Base-by-base conservation (phyloP, 2,329 filamentous ascomycete genomes). In the Ceratocystis cacaofunesta region DNA sequence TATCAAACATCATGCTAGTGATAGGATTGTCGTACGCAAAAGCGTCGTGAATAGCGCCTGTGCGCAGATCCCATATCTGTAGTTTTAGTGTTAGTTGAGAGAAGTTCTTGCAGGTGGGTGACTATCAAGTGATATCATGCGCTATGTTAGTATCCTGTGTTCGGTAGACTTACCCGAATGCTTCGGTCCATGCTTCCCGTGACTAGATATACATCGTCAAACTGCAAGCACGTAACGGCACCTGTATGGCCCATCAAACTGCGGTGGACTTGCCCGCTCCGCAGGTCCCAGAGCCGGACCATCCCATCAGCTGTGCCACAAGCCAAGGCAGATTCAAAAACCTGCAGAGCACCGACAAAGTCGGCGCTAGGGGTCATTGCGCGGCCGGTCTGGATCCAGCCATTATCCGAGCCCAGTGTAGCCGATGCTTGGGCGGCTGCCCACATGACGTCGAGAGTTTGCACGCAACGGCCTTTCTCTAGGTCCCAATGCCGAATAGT, bases 21-120 rank as follows among this genome's bases (percentile, higher is more conserved):
- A 99, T 84, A 0, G 92, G 85, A 71, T 89, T 82, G 72, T 97
- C 92, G 76, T 97, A 99, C 25, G 92, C 94, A 75, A 92, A 99
- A 19, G 92, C 94, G 74, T 99, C 94, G 74, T 88, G 88, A 70
- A 99, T 96, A 43, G 91, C 92, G 58, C 94, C 94, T 12, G 91
- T 97, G 65, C 94, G 89, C 66, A 99, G 87, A 76, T 99, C 94
- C 94, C 94, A 99, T 73, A 99, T 97, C 92, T 97, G 72, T 55
- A 48, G 15, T 66, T n/a, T 30, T 12, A 25, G 1, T 65, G 69
- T 74, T 69, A 74, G 74, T 67, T n/a, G 5, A 50, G n/a, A n/a
- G 5, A 6, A 10, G 46, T n/a, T 50, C 22, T 50, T 50, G 46
- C 22, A n/a, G 46, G n/a, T 7, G 46, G 46, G 36, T 36, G 8